These are phyloP conservation scores for Rhizopogon rudus DNA, from an alignment of 768 basidiomycete genomes.

Conservation along the genomic window DNA sequence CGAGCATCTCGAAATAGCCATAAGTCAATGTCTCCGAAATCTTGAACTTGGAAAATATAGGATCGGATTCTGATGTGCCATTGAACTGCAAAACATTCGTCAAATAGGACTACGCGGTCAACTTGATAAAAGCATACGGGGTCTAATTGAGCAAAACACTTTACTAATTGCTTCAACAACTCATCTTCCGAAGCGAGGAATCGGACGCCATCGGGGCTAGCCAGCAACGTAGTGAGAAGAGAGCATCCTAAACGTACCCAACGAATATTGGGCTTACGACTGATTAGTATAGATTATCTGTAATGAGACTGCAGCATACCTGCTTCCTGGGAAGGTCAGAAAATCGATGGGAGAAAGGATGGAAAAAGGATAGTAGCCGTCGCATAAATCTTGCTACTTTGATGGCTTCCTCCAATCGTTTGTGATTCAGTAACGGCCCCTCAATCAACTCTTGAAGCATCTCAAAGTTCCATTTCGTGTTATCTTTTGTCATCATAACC, in stretches of 20 bases:
- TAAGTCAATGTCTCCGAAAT: conserved; percentile 79
- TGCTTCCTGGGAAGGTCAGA: conserved; percentile 72
- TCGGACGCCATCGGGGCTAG: conserved; percentile 76
- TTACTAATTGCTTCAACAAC: conserved; percentile 76
- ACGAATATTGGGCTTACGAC: conserved; percentile 59
- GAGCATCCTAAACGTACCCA: conserved; percentile 87
- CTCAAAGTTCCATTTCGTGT: conserved; percentile 91
- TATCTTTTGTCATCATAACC: conserved; percentile 87
- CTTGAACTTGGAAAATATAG: conserved; percentile 80
- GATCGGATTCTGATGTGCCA: conserved; percentile 65
- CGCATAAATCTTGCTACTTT: conserved; percentile 85
- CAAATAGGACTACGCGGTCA: background rate
- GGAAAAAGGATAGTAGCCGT: conserved; percentile 90
- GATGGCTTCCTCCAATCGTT: conserved; percentile 92
- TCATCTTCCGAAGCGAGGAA: conserved; percentile 82
- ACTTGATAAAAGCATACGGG: conserved; percentile 49
- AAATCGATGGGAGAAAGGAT: conserved; percentile 86
- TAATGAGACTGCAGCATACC: conserved; percentile 30
- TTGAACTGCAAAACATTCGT: conserved; percentile 48
- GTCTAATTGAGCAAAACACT: conserved; percentile 89
- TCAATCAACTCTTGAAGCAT: conserved; percentile 84
- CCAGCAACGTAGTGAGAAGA: conserved; percentile 76
- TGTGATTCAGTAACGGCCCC: conserved; percentile 87
- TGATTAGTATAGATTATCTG: background rate
- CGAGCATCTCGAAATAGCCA: conserved; percentile 96